These are phyloP conservation scores for Rossbeevera mucosa DNA, from an alignment of 768 basidiomycete genomes.

Conservation along the genomic window DNA sequence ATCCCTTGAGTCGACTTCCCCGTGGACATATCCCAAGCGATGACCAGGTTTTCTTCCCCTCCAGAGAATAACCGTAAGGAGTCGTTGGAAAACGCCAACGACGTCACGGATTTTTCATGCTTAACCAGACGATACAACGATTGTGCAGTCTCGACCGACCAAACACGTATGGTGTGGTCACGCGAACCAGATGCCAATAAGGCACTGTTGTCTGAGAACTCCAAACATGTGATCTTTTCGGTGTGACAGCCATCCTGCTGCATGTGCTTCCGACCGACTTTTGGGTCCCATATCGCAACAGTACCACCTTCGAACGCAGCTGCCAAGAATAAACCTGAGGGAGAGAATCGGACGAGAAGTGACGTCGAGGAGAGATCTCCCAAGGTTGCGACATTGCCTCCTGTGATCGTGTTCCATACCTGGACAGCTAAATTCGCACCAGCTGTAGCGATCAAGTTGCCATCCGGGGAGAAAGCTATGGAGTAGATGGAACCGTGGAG, in stretches of 20 bases:
- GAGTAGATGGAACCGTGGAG: constrained; percentile 11
- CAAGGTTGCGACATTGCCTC: constrained; percentile 17
- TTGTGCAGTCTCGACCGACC: constrained; percentile 18
- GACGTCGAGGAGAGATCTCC: constrained; percentile 10
- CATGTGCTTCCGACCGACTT: constrained; percentile 14
- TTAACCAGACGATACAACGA: constrained; percentile 6
- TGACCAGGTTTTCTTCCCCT: constrained; percentile 19
- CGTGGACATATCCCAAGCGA: constrained; percentile 20
- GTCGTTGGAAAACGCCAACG: constrained; percentile 21
- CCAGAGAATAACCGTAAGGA: constrained; percentile 20
- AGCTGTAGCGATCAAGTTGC: constrained; percentile 14
- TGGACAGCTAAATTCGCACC: constrained; percentile 15
- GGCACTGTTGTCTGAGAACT: constrained; percentile 12
- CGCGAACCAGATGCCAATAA: constrained; percentile 18
- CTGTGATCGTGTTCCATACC: constrained; percentile 20
- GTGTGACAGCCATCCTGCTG: constrained; percentile 12
- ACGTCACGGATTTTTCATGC: constrained; percentile 17
- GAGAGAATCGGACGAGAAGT: constrained; percentile 15
- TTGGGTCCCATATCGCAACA: constrained; percentile 20
- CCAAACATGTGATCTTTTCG: constrained; percentile 16
- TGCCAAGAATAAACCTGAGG: constrained; percentile 18
- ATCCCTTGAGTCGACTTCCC: constrained; percentile 16
- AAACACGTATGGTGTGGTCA: constrained; percentile 17
- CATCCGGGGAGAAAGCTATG: constrained; percentile 12
- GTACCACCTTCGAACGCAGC: constrained; percentile 16